Base-by-base conservation (phyloP, 495 filamentous ascomycete genomes). In the Neurospora tetraspora region DNA sequence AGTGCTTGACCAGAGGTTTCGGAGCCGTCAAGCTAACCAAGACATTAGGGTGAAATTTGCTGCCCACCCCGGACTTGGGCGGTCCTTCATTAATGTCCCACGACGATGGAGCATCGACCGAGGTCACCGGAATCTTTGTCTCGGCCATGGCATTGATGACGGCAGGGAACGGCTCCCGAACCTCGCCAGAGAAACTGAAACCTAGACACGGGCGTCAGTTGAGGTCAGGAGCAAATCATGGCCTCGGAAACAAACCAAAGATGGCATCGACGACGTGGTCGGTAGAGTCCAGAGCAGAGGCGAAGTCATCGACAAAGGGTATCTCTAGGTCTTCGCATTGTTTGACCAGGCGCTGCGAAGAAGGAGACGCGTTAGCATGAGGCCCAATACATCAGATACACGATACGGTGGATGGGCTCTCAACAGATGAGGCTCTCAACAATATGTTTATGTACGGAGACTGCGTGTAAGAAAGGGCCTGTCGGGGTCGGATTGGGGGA, bases 1-100 rank as follows among this genome's bases (percentile, higher is more conserved):
- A 98, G 77, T 87, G 89, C 81, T 90, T 92, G 34, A 94, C 91
- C 70, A 97, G 84, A n/a, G 94, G 94, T 83, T 99, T 99, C 40
- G 96, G 94, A 53, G 96, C 96, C 69, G 96, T 97, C 80, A 99
- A 83, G 77, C 93, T 97, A 74, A 99, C 89, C 73, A 99, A 80
- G 68, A 89, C 88, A 59, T 84, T 81, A 34, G 96, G 96, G 79
- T 91, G 87, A 77, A 96, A 98, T 27, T 86, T 90, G 74, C 89
- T 89, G 7, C 93, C 96, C 1, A 93, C 89, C 0, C 95, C 96
- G 3, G 87, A 85, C 71, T 85, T 82, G 27, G 95, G 94, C 23
- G 94, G 95, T 0, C 96, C 96, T 3, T 81, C 83, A 76, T 97
- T 91, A 43, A 99, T 94, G 83, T 94, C 91, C 96, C 96, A 99